phyloP scores from a whole-genome alignment of 441 rosid species.

The Gossypium schwendimanii region DNA sequence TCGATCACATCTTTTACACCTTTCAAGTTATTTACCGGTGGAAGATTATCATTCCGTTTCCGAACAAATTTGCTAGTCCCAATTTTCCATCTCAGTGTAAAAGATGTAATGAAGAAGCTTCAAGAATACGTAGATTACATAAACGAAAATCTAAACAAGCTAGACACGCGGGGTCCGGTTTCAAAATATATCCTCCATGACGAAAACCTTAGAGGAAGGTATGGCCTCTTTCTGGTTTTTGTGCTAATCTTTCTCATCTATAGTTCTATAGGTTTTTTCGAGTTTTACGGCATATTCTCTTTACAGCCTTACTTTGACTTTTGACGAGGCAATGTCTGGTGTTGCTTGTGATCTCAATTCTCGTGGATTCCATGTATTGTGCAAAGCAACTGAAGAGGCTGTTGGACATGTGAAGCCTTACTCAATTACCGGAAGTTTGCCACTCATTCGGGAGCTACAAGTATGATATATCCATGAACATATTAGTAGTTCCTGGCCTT shows the following conservation, averaged over 20 bases:
- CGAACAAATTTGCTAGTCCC: background rate
- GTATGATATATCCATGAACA: constrained; percentile 24
- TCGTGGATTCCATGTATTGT: constrained; percentile 70
- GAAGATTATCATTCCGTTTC: background rate
- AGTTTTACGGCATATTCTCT: constrained; percentile 3
- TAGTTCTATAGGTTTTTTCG: background rate
- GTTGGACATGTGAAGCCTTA: constrained; percentile 89
- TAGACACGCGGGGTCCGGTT: constrained; percentile 69
- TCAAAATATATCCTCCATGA: constrained; percentile 70
- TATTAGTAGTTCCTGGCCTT: background rate
- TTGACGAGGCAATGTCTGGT: constrained; percentile 68
- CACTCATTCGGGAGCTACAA: constrained; percentile 79
- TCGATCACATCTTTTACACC: background rate
- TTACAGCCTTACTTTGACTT: constrained; percentile 57
- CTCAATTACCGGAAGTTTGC: constrained; percentile 90
- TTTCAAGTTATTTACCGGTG: constrained; percentile 4
- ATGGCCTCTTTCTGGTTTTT: constrained; percentile 8
- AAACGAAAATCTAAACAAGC: constrained; percentile 60
- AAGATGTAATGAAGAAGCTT: constrained; percentile 60
- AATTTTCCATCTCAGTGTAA: constrained; percentile 35
- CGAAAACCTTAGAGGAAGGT: constrained; percentile 83
- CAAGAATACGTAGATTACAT: constrained; percentile 76
- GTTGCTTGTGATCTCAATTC: constrained; percentile 91
- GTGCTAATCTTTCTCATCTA: background rate
- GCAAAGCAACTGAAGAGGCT: constrained; percentile 79